Conservation (phyloP, 2,329 filamentous ascomycete genomes). For the Fusarium equiseti region DNA sequence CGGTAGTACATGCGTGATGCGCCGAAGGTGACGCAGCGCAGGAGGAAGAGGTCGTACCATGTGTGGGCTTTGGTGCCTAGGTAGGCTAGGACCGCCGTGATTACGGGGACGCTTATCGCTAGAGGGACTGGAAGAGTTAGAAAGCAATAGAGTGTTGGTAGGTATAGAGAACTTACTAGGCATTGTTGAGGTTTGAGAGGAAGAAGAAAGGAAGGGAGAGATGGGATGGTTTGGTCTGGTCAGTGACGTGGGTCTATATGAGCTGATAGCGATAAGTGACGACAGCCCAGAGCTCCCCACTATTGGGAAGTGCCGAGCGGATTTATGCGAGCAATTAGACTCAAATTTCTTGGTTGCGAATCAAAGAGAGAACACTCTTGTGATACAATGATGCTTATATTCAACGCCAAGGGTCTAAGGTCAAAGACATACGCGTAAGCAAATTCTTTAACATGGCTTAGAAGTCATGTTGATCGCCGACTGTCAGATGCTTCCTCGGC, state of each 20-base stretch:
- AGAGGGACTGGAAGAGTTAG: conserved; percentile 60
- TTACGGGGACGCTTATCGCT: conserved; percentile 68
- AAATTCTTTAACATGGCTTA: neutral
- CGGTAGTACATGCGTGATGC: conserved; percentile 58
- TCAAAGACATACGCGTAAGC: neutral
- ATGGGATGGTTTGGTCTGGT: neutral
- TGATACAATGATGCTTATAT: neutral
- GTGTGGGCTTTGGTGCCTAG: conserved; percentile 78
- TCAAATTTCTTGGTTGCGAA: neutral
- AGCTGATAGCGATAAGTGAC: conserved; percentile 40
- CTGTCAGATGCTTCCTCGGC: neutral
- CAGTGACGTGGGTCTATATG: conserved; percentile 38
- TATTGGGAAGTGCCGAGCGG: conserved; percentile 16
- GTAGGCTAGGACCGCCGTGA: conserved; percentile 78
- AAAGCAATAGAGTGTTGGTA: neutral
- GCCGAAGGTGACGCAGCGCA: conserved; percentile 66
- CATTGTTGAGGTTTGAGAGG: conserved; percentile 24
- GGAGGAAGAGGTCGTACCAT: conserved; percentile 72
- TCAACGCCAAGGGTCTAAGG: neutral
- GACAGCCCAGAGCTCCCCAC: conserved; percentile 33
- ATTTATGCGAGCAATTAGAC: neutral
- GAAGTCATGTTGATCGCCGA: neutral
- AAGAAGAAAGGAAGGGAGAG: neutral
- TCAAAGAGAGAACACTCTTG: neutral
- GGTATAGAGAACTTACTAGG: conserved; percentile 20